Evolutionary conservation across 768 basidiomycete genomes (phyloP).

Genomic region (Obba rivulosa): DNA sequence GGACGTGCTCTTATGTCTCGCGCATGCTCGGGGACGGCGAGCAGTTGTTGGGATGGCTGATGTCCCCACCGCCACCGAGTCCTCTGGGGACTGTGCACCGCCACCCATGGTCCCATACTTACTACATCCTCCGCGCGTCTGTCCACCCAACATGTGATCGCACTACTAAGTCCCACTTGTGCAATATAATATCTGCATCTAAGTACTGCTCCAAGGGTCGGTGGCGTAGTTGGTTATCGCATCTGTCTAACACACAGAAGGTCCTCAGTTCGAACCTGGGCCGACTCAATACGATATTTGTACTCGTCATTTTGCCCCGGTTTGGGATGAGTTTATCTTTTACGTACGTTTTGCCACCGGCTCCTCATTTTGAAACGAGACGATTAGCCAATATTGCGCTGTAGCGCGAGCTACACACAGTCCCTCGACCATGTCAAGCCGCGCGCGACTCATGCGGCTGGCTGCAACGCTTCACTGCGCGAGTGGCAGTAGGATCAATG

Average conservation of each 20-base stretch:
- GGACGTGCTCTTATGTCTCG: not conserved
- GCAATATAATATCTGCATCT: no score
- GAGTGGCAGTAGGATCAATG: conserved; percentile 46
- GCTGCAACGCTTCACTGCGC: conserved; percentile 56
- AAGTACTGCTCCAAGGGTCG: conserved; percentile 25
- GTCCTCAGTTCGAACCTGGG: conserved; percentile 14
- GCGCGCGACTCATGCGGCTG: conserved; percentile 47
- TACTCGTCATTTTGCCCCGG: not conserved
- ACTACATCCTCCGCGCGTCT: no score
- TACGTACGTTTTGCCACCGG: no score
- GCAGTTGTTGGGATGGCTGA: not conserved
- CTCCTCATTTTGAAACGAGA: no score
- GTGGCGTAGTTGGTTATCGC: conserved; percentile 83
- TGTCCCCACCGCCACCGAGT: no score
- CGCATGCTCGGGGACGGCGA: not conserved
- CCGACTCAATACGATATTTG: conserved; percentile 9
- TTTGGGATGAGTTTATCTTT: no score
- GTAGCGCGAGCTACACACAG: conserved; percentile 44
- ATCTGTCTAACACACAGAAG: conserved; percentile 57
- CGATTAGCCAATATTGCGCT: no score
- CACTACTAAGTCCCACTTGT: no score
- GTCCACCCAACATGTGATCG: no score
- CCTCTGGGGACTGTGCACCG: no score
- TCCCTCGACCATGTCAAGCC: conserved; percentile 36
- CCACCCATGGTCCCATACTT: no score